Conservation (phyloP, 2,329 filamentous ascomycete genomes). For the Beauveria medogensis region DNA sequence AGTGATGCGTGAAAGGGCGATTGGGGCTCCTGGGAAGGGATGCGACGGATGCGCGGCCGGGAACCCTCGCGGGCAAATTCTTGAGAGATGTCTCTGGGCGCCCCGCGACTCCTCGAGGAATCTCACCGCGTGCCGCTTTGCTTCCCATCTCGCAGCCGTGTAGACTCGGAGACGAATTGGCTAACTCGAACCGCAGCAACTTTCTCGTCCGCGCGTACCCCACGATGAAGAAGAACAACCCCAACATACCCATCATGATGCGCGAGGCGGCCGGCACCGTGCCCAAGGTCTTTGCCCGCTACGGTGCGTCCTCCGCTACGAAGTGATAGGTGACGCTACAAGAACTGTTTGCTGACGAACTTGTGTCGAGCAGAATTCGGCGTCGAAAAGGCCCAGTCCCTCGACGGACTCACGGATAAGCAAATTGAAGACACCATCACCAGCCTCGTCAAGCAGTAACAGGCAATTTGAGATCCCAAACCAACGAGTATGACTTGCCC, state of each 20-base stretch:
- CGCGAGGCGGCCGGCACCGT: conserved; percentile 80
- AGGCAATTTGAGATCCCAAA: too few species aligned
- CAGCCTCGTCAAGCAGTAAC: conserved; percentile 38
- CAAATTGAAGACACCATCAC: conserved; percentile 53
- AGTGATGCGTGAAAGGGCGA: neutral
- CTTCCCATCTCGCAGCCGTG: neutral
- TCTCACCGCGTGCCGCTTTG: neutral
- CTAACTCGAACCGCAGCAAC: conserved; percentile 40
- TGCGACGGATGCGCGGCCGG: neutral
- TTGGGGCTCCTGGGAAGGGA: neutral
- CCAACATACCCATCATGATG: conserved; percentile 84
- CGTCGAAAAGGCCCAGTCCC: conserved; percentile 47
- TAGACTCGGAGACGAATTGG: neutral
- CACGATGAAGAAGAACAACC: conserved; percentile 99
- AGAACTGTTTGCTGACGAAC: neutral
- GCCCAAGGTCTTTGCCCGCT: conserved; percentile 86
- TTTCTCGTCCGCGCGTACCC: conserved; percentile 91
- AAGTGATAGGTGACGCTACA: neutral
- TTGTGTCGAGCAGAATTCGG: conserved; percentile 38
- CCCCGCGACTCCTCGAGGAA: too few species aligned
- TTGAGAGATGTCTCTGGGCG: neutral
- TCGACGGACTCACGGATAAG: conserved; percentile 53
- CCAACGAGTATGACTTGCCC: neutral
- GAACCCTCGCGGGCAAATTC: neutral
- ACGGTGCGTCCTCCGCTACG: conserved; percentile 48